Conservation (phyloP, 345 rosid species). For the Gossypium thurberi region DNA sequence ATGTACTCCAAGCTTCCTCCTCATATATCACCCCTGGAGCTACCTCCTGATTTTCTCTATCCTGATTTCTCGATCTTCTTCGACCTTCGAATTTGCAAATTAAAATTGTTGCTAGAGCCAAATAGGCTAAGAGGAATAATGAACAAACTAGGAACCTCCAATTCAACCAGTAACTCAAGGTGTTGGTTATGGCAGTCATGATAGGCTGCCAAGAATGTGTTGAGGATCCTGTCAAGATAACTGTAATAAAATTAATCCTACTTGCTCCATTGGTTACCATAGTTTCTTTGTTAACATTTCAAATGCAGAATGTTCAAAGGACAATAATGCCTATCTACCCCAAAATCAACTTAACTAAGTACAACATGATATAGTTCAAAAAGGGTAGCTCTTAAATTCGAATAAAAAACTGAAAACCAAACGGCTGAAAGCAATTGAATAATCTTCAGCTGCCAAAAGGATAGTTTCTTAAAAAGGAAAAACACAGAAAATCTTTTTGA, state of each 20-base stretch:
- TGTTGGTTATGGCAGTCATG: slow-evolving; percentile 55
- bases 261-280: slow-evolving; percentile 20
- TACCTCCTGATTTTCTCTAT: slow-evolving; percentile 31
- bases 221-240: slow-evolving; percentile 51
- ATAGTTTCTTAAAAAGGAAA: not conserved
- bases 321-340: not conserved
- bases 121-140: slow-evolving; percentile 31
- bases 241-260: slow-evolving; percentile 28
- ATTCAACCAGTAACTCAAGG: slow-evolving; percentile 80
- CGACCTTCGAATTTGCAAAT: slow-evolving; percentile 68
- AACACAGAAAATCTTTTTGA: not conserved
- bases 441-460: not conserved
- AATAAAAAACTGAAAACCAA: not conserved
- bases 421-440: not conserved
- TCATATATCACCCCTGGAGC: slow-evolving; percentile 32
- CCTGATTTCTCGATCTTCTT: slow-evolving; percentile 25
- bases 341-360: not conserved
- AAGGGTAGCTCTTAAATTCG: not conserved
- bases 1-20: slow-evolving; percentile 77
- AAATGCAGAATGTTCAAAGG: not conserved
- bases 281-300: slow-evolving; percentile 1
- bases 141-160: slow-evolving; percentile 76
- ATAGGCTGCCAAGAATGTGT: slow-evolving; percentile 46
- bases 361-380: not conserved
- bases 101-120: slow-evolving; percentile 42